Evolutionary conservation across 2,329 filamentous ascomycete species (phyloP), one percentile per base, ranked within the genome.

Genomic region (Hypoxylon rubiginosum): DNA sequence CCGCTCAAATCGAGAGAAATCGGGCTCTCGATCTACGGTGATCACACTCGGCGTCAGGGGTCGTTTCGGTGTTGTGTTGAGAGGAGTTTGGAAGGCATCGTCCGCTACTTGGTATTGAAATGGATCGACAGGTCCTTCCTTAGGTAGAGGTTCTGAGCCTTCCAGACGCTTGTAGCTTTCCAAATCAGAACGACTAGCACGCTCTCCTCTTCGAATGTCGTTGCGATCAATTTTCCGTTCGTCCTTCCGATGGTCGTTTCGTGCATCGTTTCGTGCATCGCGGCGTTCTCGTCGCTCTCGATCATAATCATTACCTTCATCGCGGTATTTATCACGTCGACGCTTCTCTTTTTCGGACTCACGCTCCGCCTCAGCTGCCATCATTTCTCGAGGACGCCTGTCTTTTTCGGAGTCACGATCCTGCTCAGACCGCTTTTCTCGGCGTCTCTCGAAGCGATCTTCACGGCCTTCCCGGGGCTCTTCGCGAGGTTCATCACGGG

Each of bases 61-160:
- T 51, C 81, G 79, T 39, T 75, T 73, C 0, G 82, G 80, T 11
- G 79, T 81, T 21, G 75, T 72, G 60, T 76, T 72, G 32, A 75
- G 69, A 2, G 85, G 82, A 9, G 83, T 84, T 52, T 79, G 77
- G 64, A 86, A 86, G n/a, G 82, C 82, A 71, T 85, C 82, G 64
- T 85, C 80, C 45, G 81, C 69, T 65, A 89, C 84, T 75, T 86
- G 86, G 72, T 81, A 90, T 74, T 88, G 82, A 74, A 90, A 89
- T 17, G 87, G 86, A 76, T 90, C 84, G 72, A 86, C 75, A 53
- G 76, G 72, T n/a, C 74, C 71, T 63, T 71, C 72, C 64, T 74
- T 70, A 24, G 64, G 64, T 56, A 74, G 70, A 61, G 74, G 64
- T 21, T 43, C 66, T 52, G 72, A 65, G 57, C 69, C 64, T 68